A percentile compares a stretch with the other conserved stretches of the same genome.
Evolutionary conservation across 345 rosid genomes (phyloP).

Genomic region (Gossypium turneri): DNA sequence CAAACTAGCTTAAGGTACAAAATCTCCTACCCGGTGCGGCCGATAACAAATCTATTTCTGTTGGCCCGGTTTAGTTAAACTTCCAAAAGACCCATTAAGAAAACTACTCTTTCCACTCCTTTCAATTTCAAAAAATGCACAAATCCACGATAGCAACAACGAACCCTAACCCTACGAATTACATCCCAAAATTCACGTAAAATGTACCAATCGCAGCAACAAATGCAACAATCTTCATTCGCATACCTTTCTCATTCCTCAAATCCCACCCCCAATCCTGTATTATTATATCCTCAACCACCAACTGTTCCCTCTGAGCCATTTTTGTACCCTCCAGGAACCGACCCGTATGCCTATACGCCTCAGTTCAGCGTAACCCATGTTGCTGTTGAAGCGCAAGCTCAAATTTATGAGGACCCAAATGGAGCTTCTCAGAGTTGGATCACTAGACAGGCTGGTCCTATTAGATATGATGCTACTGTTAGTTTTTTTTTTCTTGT

Average conservation of each 20-base stretch:
- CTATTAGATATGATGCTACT: slow-evolving; percentile 18
- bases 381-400: background rate
- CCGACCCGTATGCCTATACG: slow-evolving; percentile 14
- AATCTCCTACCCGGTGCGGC: too few relatives aligned
- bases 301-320: slow-evolving; percentile 5
- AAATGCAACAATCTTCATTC: background rate
- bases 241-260: background rate
- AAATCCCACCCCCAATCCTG: background rate
- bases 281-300: background rate
- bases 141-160: background rate
- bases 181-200: background rate
- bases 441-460: slow-evolving; percentile 6
- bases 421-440: slow-evolving; percentile 17
- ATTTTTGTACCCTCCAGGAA: slow-evolving; percentile 20
- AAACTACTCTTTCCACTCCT: background rate
- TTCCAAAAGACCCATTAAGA: background rate
- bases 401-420: slow-evolving; percentile 14
- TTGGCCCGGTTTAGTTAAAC: background rate
- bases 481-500: background rate
- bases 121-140: background rate
- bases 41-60: background rate
- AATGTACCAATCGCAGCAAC: background rate
- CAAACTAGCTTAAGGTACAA: too few relatives aligned
- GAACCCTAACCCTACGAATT: background rate
- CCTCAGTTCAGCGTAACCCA: background rate